Evolutionary conservation across 148 eudicot species (phyloP).

Genomic region (Rhododendron ferrugineum): DNA sequence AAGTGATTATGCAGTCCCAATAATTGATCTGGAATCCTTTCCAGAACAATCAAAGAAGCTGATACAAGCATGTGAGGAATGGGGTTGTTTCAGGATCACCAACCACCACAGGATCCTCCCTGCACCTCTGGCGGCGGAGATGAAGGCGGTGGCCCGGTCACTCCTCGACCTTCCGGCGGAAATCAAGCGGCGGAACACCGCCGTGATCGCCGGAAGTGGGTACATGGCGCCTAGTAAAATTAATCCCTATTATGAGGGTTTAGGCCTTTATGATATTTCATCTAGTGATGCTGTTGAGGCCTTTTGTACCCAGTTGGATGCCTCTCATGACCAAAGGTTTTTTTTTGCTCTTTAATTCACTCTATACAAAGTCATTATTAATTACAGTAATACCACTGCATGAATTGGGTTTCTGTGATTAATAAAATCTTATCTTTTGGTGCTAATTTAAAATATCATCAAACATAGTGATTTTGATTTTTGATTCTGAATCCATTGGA

Average conservation of each 20-base stretch:
- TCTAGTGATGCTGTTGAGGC: conserved; percentile 30
- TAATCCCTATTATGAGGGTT: conserved; percentile 57
- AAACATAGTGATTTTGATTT: too few relatives aligned
- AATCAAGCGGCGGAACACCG: conserved; percentile 49
- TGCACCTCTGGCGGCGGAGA: conserved; percentile 39
- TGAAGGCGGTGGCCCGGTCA: conserved; percentile 39
- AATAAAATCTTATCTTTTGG: too few relatives aligned
- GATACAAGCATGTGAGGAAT: conserved; percentile 43
- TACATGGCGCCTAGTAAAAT: conserved; percentile 41
- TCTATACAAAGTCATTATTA: neutral
- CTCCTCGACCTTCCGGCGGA: conserved; percentile 56
- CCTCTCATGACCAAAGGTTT: conserved; percentile 44
- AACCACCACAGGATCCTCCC: conserved; percentile 42
- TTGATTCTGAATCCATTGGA: too few relatives aligned
- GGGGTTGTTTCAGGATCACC: conserved; percentile 64
- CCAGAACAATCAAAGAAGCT: conserved; percentile 26
- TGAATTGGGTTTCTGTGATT: neutral
- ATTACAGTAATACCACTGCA: neutral
- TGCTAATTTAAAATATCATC: too few relatives aligned
- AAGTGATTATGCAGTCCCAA: conserved; percentile 26
- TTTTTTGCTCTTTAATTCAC: conserved; percentile 1
- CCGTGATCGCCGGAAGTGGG: conserved; percentile 56
- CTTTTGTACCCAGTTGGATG: conserved; percentile 51
- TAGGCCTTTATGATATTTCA: conserved; percentile 54
- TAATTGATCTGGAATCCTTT: conserved; percentile 40